Evolutionary conservation across 2,329 filamentous ascomycete genomes (phyloP), one percentile per base, ranked within the genome.

Genomic region (Tolypocladium sp.): DNA sequence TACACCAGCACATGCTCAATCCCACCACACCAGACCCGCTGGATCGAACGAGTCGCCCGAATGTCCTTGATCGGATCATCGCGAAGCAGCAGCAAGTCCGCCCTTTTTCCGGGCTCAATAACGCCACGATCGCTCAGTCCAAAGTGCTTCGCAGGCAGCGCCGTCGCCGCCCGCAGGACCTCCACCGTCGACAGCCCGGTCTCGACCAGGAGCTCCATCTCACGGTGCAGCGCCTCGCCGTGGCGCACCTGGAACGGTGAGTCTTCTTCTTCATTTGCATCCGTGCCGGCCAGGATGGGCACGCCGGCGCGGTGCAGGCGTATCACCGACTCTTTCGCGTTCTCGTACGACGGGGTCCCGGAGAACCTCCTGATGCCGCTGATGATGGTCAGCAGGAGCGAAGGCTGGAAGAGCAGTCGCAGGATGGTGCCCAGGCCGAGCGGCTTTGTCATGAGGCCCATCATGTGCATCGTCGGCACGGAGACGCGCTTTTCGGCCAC

Each of bases 201-300:
- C 20, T 62, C 60, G 3, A 65, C 63, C 4, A 68, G 59, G 10
- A 68, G 59, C 41, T 58, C 52, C 55, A 69, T 55, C 59, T 68
- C 66, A 12, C 60, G 57, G 57, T 68, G 65, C 22, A 67, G 37
- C 30, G 49, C 62, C 51, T 59, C 51, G n/a, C 65, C 65, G 4
- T 42, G 54, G n/a, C 37, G 38, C 22, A 67, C 62, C 12, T 61
- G 57, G 2, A 64, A 57, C 17, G 57, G n/a, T 15, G 53, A 25
- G 1, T 55, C 51, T 2, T 35, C 64, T 55, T 38, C 63, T 58
- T 60, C 40, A 56, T 65, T 67, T 17, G 70, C 63, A 22, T 70
- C 68, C 27, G 71, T 72, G 9, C 71, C 71, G 7, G 68, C 67
- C 13, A 69, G 61, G 40, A 73, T 67, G 3, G 64, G 63, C 20